Evolutionary conservation across 1,284 basidiomycete species (phyloP).

Genomic region (Lignosus rhinocerotis): DNA sequence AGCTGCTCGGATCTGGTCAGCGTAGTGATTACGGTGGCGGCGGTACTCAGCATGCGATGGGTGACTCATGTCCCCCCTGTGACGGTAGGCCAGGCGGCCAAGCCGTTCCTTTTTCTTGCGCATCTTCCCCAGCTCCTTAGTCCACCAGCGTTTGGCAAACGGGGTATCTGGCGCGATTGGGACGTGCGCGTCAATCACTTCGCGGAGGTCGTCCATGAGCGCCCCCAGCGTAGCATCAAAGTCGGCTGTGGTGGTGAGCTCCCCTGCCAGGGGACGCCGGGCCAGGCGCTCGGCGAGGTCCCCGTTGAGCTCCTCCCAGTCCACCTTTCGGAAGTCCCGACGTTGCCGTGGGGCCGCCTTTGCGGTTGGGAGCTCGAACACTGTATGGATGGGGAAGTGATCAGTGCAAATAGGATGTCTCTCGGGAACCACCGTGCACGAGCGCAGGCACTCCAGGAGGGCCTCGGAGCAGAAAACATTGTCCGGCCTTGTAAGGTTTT

Average conservation of each 20-base stretch:
- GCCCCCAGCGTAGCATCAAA: constrained; percentile 12
- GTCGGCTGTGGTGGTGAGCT: not conserved
- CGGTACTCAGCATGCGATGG: constrained; percentile 27
- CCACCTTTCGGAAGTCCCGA: constrained; percentile 26
- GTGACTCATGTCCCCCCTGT: constrained; percentile 34
- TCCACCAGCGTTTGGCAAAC: constrained; percentile 31
- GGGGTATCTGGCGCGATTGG: constrained; percentile 28
- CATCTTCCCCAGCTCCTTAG: constrained; percentile 24
- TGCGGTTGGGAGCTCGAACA: constrained; percentile 5
- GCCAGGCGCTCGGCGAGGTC: constrained; percentile 6
- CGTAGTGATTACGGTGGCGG: constrained; percentile 29
- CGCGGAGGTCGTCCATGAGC: constrained; percentile 24
- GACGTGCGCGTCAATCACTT: constrained; percentile 24
- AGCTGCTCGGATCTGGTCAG: constrained; percentile 27
- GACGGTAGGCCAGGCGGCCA: constrained; percentile 29
- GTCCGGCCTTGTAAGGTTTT: constrained; percentile 35
- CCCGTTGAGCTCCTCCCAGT: constrained; percentile 28
- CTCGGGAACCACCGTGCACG: constrained; percentile 20
- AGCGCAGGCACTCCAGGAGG: constrained; percentile 19
- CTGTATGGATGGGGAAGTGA: constrained; percentile 31
- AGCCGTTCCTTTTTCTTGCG: constrained; percentile 27
- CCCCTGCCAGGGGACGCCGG: not conserved
- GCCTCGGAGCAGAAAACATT: constrained; percentile 34
- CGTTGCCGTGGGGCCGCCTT: not conserved
- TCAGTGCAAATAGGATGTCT: constrained; percentile 25